Conservation (phyloP, 345 rosid species). For the Ricinus communis region DNA sequence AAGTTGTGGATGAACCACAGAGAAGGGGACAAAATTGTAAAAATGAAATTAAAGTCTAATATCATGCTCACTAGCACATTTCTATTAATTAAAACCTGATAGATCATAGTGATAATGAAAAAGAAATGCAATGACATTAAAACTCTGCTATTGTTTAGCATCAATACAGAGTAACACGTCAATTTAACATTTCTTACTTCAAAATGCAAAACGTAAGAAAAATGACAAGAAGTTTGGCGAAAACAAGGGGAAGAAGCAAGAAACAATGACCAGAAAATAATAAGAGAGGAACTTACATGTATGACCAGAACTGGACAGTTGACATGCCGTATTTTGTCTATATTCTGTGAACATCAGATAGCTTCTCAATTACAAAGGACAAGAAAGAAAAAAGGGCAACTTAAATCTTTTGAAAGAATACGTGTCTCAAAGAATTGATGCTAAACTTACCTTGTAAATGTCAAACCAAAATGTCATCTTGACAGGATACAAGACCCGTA, state of each 20-base stretch:
- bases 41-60: no score
- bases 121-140: no score
- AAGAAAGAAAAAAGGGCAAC: background rate
- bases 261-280: background rate
- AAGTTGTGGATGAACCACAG: no score
- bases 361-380: constrained; percentile 1
- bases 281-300: constrained; percentile 62
- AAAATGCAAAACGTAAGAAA: no score
- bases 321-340: constrained; percentile 92
- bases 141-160: no score
- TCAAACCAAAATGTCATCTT: constrained; percentile 96
- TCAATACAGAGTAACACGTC: no score
- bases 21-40: no score
- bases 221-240: no score
- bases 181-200: no score
- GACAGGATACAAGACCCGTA: constrained; percentile 90
- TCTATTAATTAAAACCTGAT: no score
- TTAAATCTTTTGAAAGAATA: constrained; percentile 5
- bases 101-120: no score
- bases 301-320: constrained; percentile 86
- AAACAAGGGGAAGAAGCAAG: background rate
- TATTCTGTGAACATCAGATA: constrained; percentile 60
- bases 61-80: no score
- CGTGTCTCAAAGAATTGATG: background rate
- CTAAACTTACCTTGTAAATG: constrained; percentile 66